These are phyloP conservation scores for Candida coquimbonensis DNA, from an alignment of 805 yeast species.

Conservation along the genomic window DNA sequence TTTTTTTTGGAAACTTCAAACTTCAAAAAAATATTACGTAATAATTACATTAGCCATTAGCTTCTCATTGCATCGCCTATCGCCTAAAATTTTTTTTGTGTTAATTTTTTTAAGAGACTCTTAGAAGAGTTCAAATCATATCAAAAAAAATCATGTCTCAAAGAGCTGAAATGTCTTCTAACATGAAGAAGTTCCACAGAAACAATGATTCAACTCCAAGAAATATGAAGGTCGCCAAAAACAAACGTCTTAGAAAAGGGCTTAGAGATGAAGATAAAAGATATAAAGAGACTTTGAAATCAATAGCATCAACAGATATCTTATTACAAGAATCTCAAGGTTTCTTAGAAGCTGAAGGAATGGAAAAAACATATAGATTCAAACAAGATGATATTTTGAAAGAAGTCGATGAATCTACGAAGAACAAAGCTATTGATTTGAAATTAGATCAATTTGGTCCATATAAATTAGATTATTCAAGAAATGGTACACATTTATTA, in stretches of 20 bases:
- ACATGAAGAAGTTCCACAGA: conserved; percentile 24
- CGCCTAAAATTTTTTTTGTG: neutral
- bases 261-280: conserved; percentile 62
- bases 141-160: neutral
- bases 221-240: conserved; percentile 20
- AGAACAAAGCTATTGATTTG: conserved; percentile 68
- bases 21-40: too few species aligned
- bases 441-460: conserved; percentile 80
- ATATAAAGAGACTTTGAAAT: conserved; percentile 68
- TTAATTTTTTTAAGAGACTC: too few species aligned
- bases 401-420: conserved; percentile 71
- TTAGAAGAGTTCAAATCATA: neutral
- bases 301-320: conserved; percentile 84
- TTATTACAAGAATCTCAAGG: conserved; percentile 82
- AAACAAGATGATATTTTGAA: conserved; percentile 70
- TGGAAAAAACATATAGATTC: conserved; percentile 88
- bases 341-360: conserved; percentile 81
- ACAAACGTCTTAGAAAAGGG: conserved; percentile 58
- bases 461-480: conserved; percentile 69
- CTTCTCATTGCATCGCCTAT: too few species aligned
- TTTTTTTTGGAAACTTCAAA: too few species aligned
- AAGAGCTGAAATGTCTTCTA: too few species aligned
- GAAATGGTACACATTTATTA: conserved; percentile 81
- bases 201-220: conserved; percentile 11
- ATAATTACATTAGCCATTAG: too few species aligned